These are phyloP conservation scores for Hanseniaspora guilliermondii DNA, from an alignment of 805 yeast genomes.

Conservation along the genomic window DNA sequence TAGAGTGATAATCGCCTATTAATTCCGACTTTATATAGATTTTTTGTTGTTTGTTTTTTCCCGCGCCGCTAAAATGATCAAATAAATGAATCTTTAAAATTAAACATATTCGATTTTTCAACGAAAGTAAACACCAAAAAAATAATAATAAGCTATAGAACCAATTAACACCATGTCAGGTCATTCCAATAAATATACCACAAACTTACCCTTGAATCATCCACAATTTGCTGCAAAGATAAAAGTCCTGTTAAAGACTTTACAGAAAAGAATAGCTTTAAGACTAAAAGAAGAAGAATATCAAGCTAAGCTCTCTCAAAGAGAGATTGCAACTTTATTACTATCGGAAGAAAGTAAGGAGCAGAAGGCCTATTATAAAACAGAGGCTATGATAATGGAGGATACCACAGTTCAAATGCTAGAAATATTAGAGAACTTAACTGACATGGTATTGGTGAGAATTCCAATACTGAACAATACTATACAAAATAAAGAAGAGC, in stretches of 20 bases:
- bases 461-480: constrained; percentile 37
- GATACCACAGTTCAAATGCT: constrained; percentile 68
- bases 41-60: background rate
- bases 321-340: constrained; percentile 52
- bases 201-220: constrained; percentile 16
- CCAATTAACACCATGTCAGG: background rate
- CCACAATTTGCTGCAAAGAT: constrained; percentile 23
- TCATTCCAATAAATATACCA: background rate
- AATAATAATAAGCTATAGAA: background rate
- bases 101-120: no score
- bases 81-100: no score
- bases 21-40: background rate
- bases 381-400: constrained; percentile 71
- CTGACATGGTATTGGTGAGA: constrained; percentile 70
- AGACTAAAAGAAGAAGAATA: constrained; percentile 67
- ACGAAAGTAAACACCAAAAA: background rate
- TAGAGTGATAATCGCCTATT: background rate
- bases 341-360: constrained; percentile 53
- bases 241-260: constrained; percentile 40
- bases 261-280: constrained; percentile 56
- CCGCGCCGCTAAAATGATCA: no score
- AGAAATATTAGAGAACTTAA: constrained; percentile 67
- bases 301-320: constrained; percentile 58
- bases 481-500: constrained; percentile 26
- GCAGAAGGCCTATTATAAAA: constrained; percentile 69